These are phyloP conservation scores for Fraxinus angustifolia DNA, from an alignment of 305 asterid genomes.

Conservation along the genomic window DNA sequence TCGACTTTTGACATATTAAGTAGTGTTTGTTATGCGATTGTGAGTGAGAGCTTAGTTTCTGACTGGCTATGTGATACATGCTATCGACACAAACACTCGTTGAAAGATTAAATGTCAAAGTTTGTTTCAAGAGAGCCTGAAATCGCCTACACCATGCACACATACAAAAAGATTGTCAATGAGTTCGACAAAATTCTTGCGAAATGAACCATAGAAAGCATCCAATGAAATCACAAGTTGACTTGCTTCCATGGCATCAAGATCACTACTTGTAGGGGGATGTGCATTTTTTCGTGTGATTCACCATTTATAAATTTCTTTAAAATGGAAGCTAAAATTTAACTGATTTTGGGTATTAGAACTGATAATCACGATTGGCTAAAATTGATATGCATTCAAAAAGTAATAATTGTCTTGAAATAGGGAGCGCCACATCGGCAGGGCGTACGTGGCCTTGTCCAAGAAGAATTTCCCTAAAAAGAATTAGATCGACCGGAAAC, in stretches of 20 bases:
- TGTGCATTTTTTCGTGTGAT: neutral
- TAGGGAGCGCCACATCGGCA: too few relatives aligned
- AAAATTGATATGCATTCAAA: neutral
- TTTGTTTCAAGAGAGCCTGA: neutral
- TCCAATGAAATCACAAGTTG: neutral
- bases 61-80: neutral
- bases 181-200: neutral
- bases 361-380: neutral
- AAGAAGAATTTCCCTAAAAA: too few relatives aligned
- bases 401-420: too few relatives aligned
- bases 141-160: neutral
- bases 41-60: neutral
- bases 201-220: neutral
- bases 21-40: neutral
- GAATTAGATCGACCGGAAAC: too few relatives aligned
- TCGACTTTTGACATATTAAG: neutral
- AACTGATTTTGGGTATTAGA: neutral
- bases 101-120: neutral
- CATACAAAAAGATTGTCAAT: neutral
- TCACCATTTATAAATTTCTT: too few relatives aligned
- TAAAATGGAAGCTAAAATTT: neutral
- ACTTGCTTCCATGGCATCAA: neutral
- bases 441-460: too few relatives aligned
- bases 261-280: neutral
- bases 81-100: neutral